A percentile compares a stretch with the other conserved stretches of the same genome.
These are phyloP conservation scores for Teratosphaeria nubilosa DNA, from an alignment of 2,329 filamentous ascomycete genomes.

Conservation along the genomic window DNA sequence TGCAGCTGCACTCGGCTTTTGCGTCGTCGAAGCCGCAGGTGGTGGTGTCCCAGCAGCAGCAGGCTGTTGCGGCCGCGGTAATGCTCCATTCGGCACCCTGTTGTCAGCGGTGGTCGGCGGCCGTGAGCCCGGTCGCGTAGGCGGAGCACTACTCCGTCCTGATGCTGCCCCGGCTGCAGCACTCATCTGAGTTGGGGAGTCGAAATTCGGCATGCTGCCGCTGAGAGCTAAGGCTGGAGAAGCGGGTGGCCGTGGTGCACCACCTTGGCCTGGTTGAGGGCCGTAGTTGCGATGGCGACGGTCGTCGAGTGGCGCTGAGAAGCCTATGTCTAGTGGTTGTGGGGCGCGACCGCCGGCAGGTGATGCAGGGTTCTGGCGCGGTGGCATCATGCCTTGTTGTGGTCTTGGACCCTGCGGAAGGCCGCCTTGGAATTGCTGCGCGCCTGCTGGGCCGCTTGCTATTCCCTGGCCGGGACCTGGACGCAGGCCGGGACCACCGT, in stretches of 20 bases:
- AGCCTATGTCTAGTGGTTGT: constrained; percentile 29
- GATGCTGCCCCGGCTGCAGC: neutral
- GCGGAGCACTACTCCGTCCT: constrained; percentile 1
- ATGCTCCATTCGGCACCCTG: neutral
- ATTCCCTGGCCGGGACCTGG: constrained; percentile 17
- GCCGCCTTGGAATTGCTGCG: constrained; percentile 7
- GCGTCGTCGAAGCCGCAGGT: neutral
- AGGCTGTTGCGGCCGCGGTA: constrained; percentile 6
- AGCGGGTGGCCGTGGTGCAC: neutral
- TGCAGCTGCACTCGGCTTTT: constrained; percentile 7
- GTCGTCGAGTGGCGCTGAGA: constrained; percentile 34
- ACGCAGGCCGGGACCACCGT: constrained; percentile 7
- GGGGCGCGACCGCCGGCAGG: constrained; percentile 1
- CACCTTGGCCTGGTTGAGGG: constrained; percentile 9
- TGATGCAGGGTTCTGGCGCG: constrained; percentile 12
- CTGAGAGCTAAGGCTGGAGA: constrained; percentile 2
- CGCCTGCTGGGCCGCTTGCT: constrained; percentile 22
- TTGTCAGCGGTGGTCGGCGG: constrained; percentile 4
- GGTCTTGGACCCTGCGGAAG: constrained; percentile 4
- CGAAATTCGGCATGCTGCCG: constrained; percentile 13
- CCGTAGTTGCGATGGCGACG: constrained; percentile 35
- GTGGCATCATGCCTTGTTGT: constrained; percentile 10
- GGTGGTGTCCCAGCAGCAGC: neutral
- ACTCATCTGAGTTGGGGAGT: neutral
- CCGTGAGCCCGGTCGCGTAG: constrained; percentile 9